These are phyloP conservation scores for Nematocida sp. DNA, from an alignment of 371 early-diverging fungal species.

Conservation along the genomic window DNA sequence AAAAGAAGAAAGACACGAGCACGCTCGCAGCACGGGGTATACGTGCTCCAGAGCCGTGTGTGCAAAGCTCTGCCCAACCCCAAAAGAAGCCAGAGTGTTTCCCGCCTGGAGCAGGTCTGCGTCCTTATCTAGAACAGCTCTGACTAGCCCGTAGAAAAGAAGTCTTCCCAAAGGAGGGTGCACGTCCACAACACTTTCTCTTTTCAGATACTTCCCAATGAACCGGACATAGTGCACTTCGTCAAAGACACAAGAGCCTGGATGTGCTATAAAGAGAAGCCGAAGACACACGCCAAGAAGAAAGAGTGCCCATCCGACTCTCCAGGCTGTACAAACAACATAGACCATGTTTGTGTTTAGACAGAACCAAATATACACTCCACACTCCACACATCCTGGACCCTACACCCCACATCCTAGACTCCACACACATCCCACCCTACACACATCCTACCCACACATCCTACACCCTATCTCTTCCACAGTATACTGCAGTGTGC, in stretches of 20 bases:
- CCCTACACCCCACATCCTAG: no score
- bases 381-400: no score
- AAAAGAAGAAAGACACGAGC: not conserved
- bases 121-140: not conserved
- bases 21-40: not conserved
- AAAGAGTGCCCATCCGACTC: not conserved
- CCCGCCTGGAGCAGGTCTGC: not conserved
- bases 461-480: no score
- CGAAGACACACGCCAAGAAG: not conserved
- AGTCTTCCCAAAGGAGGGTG: constrained; percentile 43
- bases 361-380: no score
- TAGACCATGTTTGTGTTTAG: not conserved
- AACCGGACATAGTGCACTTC: constrained; percentile 27
- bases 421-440: no score
- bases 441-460: no score
- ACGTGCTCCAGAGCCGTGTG: not conserved
- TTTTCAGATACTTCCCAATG: constrained; percentile 23
- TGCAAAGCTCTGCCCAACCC: constrained; percentile 19
- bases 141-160: constrained; percentile 4
- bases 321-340: not conserved
- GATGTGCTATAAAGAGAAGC: constrained; percentile 9
- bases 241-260: constrained; percentile 37
- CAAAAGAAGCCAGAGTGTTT: not conserved
- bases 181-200: constrained; percentile 28
- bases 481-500: no score